These are phyloP conservation scores for Luzula sylvatica DNA, from an alignment of 176 grass and related monocot genomes.

Conservation along the genomic window DNA sequence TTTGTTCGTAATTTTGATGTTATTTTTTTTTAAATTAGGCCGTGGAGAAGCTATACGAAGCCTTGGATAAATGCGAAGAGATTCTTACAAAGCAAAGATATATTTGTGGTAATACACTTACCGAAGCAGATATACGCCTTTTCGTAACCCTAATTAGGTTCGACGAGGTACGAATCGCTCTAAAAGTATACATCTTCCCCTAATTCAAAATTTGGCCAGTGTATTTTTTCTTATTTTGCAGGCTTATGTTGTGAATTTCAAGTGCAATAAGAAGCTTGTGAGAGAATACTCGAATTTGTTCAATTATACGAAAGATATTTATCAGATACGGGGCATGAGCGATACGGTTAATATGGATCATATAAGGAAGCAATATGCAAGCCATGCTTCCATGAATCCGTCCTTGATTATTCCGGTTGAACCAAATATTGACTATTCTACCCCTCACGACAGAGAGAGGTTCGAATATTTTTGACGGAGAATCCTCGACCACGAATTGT, in stretches of 20 bases:
- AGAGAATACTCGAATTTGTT: conserved; percentile 63
- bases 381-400: conserved; percentile 60
- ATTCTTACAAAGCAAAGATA: conserved; percentile 56
- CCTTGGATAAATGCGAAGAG: conserved; percentile 65
- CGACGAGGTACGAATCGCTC: conserved; percentile 46
- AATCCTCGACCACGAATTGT: too few species aligned
- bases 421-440: conserved; percentile 47
- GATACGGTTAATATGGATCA: conserved; percentile 55
- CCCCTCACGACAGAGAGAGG: conserved; percentile 59
- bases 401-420: conserved; percentile 47
- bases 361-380: conserved; percentile 72
- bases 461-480: conserved; percentile 24
- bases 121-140: conserved; percentile 54
- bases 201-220: too few species aligned
- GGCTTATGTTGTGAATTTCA: conserved; percentile 77
- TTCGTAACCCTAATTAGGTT: conserved; percentile 91
- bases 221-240: neutral
- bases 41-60: conserved; percentile 38
- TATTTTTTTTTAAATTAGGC: conserved; percentile 25
- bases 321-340: conserved; percentile 54
- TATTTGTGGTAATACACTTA: conserved; percentile 51
- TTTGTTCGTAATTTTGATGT: too few species aligned
- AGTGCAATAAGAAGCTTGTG: conserved; percentile 79
- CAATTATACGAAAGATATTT: conserved; percentile 85
- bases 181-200: neutral